These are phyloP conservation scores for Hibiscus syriacus DNA, from an alignment of 345 rosid genomes.

Conservation along the genomic window DNA sequence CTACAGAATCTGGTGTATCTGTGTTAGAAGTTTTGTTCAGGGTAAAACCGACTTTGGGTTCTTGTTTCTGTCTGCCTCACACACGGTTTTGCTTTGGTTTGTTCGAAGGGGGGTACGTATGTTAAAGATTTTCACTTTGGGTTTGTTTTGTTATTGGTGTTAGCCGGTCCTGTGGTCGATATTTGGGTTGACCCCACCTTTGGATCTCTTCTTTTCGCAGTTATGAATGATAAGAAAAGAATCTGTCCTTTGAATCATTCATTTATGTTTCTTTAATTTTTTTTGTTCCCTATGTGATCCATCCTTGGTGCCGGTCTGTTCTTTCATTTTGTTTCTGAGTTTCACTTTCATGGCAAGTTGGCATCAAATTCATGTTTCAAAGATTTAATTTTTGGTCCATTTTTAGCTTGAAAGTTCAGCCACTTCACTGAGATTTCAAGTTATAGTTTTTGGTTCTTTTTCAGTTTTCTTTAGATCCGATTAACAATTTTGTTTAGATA, in stretches of 20 bases:
- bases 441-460: not conserved
- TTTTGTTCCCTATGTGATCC: not conserved
- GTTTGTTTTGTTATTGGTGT: conserved; percentile 2
- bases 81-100: not conserved
- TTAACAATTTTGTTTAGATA: not conserved
- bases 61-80: not conserved
- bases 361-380: not conserved
- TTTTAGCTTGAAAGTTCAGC: conserved; percentile 26
- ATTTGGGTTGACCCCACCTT: conserved; percentile 16
- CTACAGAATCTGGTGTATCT: no score
- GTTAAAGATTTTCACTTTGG: not conserved
- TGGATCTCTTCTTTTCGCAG: not conserved
- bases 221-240: not conserved
- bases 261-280: not conserved
- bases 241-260: not conserved
- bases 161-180: conserved; percentile 1
- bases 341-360: not conserved
- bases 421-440: not conserved
- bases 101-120: not conserved
- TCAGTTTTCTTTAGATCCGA: not conserved
- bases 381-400: not conserved
- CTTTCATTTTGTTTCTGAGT: not conserved
- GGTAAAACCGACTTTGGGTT: conserved; percentile 6
- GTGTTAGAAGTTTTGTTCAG: not conserved
- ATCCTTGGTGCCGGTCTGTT: not conserved